Evolutionary conservation across 345 rosid species (phyloP).

Genomic region (Luvunga scandens): DNA sequence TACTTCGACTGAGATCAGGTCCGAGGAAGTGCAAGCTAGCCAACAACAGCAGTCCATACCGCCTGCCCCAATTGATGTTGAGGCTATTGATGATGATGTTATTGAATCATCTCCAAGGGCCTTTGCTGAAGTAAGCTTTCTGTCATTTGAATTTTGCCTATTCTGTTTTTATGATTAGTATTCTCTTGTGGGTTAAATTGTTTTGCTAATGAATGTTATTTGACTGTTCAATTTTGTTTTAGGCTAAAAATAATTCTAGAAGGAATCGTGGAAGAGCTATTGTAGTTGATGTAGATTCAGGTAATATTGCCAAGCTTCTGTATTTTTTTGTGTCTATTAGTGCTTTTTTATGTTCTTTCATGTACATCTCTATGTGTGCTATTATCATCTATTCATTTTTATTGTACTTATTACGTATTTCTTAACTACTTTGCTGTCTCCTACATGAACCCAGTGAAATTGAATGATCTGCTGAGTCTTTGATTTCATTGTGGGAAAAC

Average conservation of each 20-base stretch:
- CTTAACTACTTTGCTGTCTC: neutral
- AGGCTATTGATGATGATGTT: constrained; percentile 81
- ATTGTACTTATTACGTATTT: neutral
- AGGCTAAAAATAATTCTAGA: constrained; percentile 78
- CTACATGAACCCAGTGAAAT: no score
- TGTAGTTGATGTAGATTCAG: constrained; percentile 71
- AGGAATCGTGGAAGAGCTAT: constrained; percentile 37
- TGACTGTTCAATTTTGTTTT: constrained; percentile 20
- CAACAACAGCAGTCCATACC: constrained; percentile 30
- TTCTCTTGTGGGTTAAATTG: constrained; percentile 5
- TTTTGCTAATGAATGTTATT: no score
- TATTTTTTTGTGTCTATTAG: neutral
- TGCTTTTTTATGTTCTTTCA: neutral
- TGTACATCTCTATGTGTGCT: neutral
- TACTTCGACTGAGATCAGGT: constrained; percentile 38
- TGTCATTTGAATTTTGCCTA: neutral
- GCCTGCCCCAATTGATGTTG: constrained; percentile 56
- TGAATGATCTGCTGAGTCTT: no score
- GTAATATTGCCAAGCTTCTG: constrained; percentile 24
- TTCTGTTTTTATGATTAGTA: neutral
- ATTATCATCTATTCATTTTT: neutral
- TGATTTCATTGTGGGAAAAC: no score
- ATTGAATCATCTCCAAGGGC: constrained; percentile 70
- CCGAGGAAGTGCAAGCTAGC: constrained; percentile 19
- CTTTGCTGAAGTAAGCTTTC: constrained; percentile 59